Evolutionary conservation across 2,329 filamentous ascomycete species (phyloP), one percentile per base, ranked within the genome.

Genomic region (Xylaria sp.): DNA sequence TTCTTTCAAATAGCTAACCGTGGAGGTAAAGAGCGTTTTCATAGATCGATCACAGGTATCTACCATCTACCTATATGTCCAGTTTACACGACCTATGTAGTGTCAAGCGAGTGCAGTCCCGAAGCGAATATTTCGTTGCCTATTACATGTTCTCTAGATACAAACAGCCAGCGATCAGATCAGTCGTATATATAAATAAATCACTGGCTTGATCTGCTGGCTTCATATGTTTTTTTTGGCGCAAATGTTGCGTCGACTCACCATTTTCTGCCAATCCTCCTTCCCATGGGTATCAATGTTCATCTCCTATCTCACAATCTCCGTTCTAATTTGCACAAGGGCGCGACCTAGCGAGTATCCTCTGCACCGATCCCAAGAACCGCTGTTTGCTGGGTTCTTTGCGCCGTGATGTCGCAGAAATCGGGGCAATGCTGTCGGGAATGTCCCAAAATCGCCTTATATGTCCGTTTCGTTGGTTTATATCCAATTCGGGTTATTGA

Each of bases 101-200:
- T 17, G 14, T 42, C 39, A 42, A 42, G 14, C 39, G 39, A 42
- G 39, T 64, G 51, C 34, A 64, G 53, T 57, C 19, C 59, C 68
- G 74, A 76, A 76, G 72, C 54, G 73, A 76, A 76, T 69, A 54
- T 68, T 58, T 71, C 67, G 67, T 72, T 75, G 67, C 70, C 51
- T 72, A 77, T 75, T 76, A 75, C 69, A 76, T 75, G 63, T 58
- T 67, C 71, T 61, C 68, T 75, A 75, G 63, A 71, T 77, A 73
- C 71, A 75, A 70, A 69, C 42, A 47, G 59, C 63, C 51, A 59
- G 62, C 54, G 55, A 70, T 51, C 34, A 30, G 51, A 27, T 27
- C 53, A 30, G 53, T 55, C 51, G 5, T 36, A 50, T 57, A 47
- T 47, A 63, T 58, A 58, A 47, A 55, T 39, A 58, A 47, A 55